These are phyloP conservation scores for Colletotrichum echinochloae DNA, from an alignment of 2,329 filamentous ascomycete species.

Conservation along the genomic window DNA sequence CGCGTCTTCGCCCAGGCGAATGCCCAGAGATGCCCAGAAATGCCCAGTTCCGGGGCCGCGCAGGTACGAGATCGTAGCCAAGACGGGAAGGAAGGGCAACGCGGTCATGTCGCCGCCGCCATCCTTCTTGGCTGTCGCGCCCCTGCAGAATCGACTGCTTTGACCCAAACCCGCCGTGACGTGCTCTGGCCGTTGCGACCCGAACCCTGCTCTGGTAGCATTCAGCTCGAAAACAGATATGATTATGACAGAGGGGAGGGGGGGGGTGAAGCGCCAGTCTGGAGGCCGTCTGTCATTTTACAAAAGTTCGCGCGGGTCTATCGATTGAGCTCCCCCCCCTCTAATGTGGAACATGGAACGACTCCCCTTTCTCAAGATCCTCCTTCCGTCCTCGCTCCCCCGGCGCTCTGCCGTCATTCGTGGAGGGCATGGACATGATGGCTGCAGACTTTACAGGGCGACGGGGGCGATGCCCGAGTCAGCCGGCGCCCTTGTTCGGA, in stretches of 20 bases:
- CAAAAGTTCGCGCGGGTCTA: constrained; percentile 29
- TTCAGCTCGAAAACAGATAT: too few species aligned
- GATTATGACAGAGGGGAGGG: neutral
- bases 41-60: constrained; percentile 35
- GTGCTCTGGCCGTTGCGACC: constrained; percentile 24
- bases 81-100: constrained; percentile 34
- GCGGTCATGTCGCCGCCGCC: constrained; percentile 6
- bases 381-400: constrained; percentile 37
- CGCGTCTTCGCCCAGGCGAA: too few species aligned
- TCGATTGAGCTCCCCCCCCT: neutral
- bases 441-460: neutral
- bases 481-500: constrained; percentile 25
- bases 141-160: neutral
- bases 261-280: neutral
- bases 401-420: neutral
- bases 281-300: neutral
- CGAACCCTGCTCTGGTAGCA: constrained; percentile 26
- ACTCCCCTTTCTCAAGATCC: constrained; percentile 25
- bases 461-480: constrained; percentile 26
- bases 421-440: neutral
- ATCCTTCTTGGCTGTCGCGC: constrained; percentile 32
- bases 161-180: constrained; percentile 24
- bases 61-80: constrained; percentile 34
- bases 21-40: constrained; percentile 8
- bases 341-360: neutral